Evolutionary conservation across 306 rosid genomes (phyloP), one percentile per base, ranked within the genome.

Genomic region (Nissolia schottii): DNA sequence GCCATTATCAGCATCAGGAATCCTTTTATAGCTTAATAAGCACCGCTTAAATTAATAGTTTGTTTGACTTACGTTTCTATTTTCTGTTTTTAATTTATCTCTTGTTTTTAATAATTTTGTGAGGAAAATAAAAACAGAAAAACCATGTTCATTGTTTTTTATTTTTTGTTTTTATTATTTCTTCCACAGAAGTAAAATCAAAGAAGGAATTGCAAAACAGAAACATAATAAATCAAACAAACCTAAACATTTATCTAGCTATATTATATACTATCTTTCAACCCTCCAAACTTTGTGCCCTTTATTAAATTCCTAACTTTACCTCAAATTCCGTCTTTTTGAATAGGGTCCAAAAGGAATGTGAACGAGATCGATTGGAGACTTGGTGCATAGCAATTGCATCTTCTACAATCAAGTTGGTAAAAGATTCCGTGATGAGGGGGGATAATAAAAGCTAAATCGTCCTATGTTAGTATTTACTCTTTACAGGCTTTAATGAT

Each of bases 401-500:
- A 25, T 35, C 76, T 67, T 70, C n/a, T n/a, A n/a, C n/a, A n/a
- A n/a, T n/a, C 80, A 77, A 79, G 68, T 58, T 31, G 48, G 22
- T 70, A 66, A 63, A 64, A 74, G 81, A 79, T 74, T 80, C 79
- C 51, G 41, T 74, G 38, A 67, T 48, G 63, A 71, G 53, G 60
- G 53, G 60, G 79, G 80, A 80, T 45, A 7, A 31, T 37, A 57
- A 79, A n/a, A 59, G 71, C 48, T 80, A 5, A 56, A n/a, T 12
- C 22, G 67, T n/a, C 76, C 67, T 71, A 78, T 63, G 50, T 40
- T 71, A 16, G 57, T 51, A 63, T 74, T 73, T 16, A 63, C 53
- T 10, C 85, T 87, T 79, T 83, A 73, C 74, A 82, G 49, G 49
- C 74, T 77, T 48, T 40, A 59, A 56, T 76, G 79, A 83, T 69